Percentiles rank a stretch among this genome's conserved stretches.
Evolutionary conservation across 192 early-diverging fungal genomes (phyloP).

Genomic region (Linnemannia elongata): DNA sequence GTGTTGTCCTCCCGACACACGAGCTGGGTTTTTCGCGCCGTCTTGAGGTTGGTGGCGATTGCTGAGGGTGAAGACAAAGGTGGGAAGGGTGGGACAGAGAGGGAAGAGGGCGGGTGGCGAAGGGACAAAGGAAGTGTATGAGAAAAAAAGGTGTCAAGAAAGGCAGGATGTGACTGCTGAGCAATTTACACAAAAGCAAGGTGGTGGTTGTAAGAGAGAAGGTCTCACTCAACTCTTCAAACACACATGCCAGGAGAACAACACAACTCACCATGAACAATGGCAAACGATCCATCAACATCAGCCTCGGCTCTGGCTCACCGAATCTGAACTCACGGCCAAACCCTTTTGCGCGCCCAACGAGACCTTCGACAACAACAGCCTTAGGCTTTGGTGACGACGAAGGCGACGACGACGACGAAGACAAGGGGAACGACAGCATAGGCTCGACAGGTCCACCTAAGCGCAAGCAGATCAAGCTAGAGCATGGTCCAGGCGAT

Average conservation of each 20-base stretch:
- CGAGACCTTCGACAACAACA: constrained; percentile 16
- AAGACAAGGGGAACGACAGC: background rate
- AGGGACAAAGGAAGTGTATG: too few relatives aligned
- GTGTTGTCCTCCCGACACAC: background rate
- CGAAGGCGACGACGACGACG: constrained; percentile 18
- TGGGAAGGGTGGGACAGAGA: too few relatives aligned
- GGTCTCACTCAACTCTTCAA: too few relatives aligned
- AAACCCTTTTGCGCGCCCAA: constrained; percentile 31
- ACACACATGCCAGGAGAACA: constrained; percentile 5
- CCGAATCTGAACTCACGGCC: constrained; percentile 7
- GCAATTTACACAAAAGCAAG: background rate
- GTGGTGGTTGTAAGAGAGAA: background rate
- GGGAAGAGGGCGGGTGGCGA: too few relatives aligned
- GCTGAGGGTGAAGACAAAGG: background rate
- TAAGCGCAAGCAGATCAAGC: constrained; percentile 36
- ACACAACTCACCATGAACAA: constrained; percentile 27
- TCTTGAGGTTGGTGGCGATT: background rate
- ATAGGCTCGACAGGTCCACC: constrained; percentile 17
- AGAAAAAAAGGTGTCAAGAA: too few relatives aligned
- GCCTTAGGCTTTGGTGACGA: constrained; percentile 45
- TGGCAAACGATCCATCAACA: constrained; percentile 49
- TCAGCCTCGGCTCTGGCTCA: constrained; percentile 25
- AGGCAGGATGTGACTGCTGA: background rate
- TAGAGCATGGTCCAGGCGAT: constrained; percentile 24
- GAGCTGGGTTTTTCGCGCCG: background rate